Evolutionary conservation across 805 yeast genomes (phyloP).

Genomic region (Candida nitratophila): DNA sequence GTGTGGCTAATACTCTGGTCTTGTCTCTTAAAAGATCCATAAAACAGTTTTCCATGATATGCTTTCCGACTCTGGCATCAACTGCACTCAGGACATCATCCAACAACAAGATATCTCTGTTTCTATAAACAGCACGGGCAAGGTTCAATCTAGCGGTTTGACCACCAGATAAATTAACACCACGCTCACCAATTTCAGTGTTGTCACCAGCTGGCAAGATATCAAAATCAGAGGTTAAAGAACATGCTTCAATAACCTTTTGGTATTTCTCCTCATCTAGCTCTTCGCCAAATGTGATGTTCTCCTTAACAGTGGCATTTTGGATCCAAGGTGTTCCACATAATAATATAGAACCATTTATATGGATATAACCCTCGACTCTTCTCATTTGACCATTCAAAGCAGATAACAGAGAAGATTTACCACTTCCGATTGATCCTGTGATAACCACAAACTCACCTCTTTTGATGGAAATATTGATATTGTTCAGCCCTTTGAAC

Average conservation of each 20-base stretch:
- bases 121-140: conserved; percentile 73
- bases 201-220: conserved; percentile 67
- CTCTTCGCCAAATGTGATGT: conserved; percentile 62
- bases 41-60: conserved; percentile 65
- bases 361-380: conserved; percentile 39
- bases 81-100: conserved; percentile 85
- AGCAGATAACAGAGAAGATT: conserved; percentile 64
- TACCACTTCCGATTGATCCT: conserved; percentile 81
- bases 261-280: conserved; percentile 44
- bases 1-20: conserved; percentile 76
- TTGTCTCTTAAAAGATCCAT: conserved; percentile 44
- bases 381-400: conserved; percentile 63
- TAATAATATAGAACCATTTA: conserved; percentile 46
- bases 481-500: conserved; percentile 38
- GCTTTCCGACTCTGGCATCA: conserved; percentile 81
- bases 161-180: conserved; percentile 81
- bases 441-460: conserved; percentile 74
- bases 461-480: conserved; percentile 46
- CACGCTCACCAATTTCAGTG: conserved; percentile 82
- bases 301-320: conserved; percentile 70
- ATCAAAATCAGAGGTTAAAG: conserved; percentile 58
- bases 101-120: conserved; percentile 57
- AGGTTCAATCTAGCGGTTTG: conserved; percentile 77
- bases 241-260: conserved; percentile 54
- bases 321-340: conserved; percentile 71